Percentiles rank a stretch among this genome's conserved stretches.
phyloP scores from a whole-genome alignment of 805 yeast genomes.

The Kodamaea hsintzibuensis region DNA sequence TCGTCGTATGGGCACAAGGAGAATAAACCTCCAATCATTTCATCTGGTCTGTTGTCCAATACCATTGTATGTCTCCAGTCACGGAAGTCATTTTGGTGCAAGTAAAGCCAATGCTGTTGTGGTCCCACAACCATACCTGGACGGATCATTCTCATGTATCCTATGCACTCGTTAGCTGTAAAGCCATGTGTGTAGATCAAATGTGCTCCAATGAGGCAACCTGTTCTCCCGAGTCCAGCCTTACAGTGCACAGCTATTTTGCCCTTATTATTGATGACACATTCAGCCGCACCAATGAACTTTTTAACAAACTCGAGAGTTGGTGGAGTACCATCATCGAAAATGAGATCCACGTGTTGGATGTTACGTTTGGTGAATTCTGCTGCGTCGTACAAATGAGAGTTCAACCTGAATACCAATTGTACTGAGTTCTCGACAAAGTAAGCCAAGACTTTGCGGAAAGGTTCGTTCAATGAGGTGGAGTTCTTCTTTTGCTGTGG shows the following conservation, averaged over 20 bases:
- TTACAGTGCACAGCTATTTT: constrained; percentile 99
- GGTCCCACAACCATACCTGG: constrained; percentile 99
- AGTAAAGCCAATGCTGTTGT: constrained; percentile 97
- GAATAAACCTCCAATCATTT: constrained; percentile 64
- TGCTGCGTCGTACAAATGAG: constrained; percentile 81
- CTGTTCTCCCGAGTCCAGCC: constrained; percentile 97
- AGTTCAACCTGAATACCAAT: constrained; percentile 87
- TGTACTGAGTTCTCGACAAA: constrained; percentile 75
- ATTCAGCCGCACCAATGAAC: constrained; percentile 93
- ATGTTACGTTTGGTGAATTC: constrained; percentile 84
- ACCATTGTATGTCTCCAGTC: constrained; percentile 96
- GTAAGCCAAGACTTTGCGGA: constrained; percentile 76
- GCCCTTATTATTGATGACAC: constrained; percentile 81
- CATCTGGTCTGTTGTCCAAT: constrained; percentile 65
- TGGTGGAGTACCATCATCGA: constrained; percentile 98
- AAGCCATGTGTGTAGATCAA: constrained; percentile 94
- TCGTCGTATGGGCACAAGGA: constrained; percentile 64
- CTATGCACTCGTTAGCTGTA: constrained; percentile 95
- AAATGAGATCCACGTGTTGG: constrained; percentile 91
- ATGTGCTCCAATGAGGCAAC: constrained; percentile 97
- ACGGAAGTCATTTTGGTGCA: constrained; percentile 93
- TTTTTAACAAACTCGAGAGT: constrained; percentile 89
- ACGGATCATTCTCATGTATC: constrained; percentile 91
- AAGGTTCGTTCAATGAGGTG: constrained; percentile 64
- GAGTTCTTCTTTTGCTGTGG: constrained; percentile 66